Percentiles rank a stretch among this genome's conserved stretches.
Evolutionary conservation across 495 filamentous ascomycete genomes (phyloP).

Genomic region (Ramalina intermedia): DNA sequence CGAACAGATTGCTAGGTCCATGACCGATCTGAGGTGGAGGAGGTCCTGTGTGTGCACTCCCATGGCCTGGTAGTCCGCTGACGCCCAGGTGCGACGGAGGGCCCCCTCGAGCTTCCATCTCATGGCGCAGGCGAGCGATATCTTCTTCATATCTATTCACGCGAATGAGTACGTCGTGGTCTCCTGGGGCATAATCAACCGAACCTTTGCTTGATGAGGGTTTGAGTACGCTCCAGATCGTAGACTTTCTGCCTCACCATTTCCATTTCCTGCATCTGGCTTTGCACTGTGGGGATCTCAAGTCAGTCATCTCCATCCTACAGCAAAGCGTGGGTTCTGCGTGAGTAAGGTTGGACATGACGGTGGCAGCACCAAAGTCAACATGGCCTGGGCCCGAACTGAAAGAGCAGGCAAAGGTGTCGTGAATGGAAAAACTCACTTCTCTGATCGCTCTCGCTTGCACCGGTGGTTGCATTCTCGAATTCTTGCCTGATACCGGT

Average conservation of each 20-base stretch:
- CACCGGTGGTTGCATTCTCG: conserved; percentile 57
- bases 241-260: conserved; percentile 83
- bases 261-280: conserved; percentile 84
- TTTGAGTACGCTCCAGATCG: conserved; percentile 74
- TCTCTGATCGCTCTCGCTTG: conserved; percentile 74
- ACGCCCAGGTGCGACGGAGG: conserved; percentile 45
- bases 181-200: not conserved
- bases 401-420: too few relatives aligned
- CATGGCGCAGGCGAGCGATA: conserved; percentile 65
- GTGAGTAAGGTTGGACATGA: too few relatives aligned
- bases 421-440: conserved; percentile 30
- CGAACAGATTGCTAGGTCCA: conserved; percentile 81
- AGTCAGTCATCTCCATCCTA: not conserved
- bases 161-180: conserved; percentile 4
- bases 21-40: conserved; percentile 81
- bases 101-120: conserved; percentile 77
- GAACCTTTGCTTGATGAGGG: conserved; percentile 77
- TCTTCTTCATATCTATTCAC: conserved; percentile 77
- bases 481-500: conserved; percentile 86
- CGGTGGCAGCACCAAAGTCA: too few relatives aligned
- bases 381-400: too few relatives aligned
- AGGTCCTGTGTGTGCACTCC: conserved; percentile 56
- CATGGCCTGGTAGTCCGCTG: conserved; percentile 49
- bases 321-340: not conserved
- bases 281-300: conserved; percentile 42